A percentile compares a stretch with the other conserved stretches of the same genome.
phyloP scores from a whole-genome alignment of 805 yeast species.

The Lachancea waltii region DNA sequence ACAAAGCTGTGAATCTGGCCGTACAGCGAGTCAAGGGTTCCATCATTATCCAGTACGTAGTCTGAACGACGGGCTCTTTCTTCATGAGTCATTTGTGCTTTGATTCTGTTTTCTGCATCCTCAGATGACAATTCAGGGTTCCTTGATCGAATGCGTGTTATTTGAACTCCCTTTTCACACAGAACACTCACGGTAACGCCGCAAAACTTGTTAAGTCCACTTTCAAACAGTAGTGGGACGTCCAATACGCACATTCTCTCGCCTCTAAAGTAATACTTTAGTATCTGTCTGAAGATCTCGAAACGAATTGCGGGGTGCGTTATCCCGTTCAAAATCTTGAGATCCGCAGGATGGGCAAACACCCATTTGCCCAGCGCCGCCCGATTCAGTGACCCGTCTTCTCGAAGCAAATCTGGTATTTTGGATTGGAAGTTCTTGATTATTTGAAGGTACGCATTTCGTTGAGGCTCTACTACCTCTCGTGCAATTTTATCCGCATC shows the following conservation, averaged over 20 bases:
- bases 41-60: constrained; percentile 57
- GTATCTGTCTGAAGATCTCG: constrained; percentile 53
- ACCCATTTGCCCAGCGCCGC: constrained; percentile 71
- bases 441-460: constrained; percentile 59
- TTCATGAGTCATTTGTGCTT: constrained; percentile 64
- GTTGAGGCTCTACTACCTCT: constrained; percentile 78
- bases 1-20: constrained; percentile 39
- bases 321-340: constrained; percentile 58
- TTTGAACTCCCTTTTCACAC: constrained; percentile 52
- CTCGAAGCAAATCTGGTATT: constrained; percentile 41
- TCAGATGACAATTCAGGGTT: constrained; percentile 58
- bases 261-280: constrained; percentile 53
- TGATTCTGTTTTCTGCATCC: constrained; percentile 68
- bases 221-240: constrained; percentile 85
- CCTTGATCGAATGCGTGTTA: constrained; percentile 55
- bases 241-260: constrained; percentile 66
- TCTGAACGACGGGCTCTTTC: constrained; percentile 58
- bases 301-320: constrained; percentile 80
- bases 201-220: constrained; percentile 63
- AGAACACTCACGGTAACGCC: constrained; percentile 64
- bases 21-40: constrained; percentile 38
- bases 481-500: constrained; percentile 92
- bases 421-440: constrained; percentile 50
- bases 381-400: constrained; percentile 50
- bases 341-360: constrained; percentile 57